Percentiles rank a stretch among this genome's conserved stretches.
phyloP scores from a whole-genome alignment of 768 basidiomycete genomes.

The Sarcomyxa edulis region DNA sequence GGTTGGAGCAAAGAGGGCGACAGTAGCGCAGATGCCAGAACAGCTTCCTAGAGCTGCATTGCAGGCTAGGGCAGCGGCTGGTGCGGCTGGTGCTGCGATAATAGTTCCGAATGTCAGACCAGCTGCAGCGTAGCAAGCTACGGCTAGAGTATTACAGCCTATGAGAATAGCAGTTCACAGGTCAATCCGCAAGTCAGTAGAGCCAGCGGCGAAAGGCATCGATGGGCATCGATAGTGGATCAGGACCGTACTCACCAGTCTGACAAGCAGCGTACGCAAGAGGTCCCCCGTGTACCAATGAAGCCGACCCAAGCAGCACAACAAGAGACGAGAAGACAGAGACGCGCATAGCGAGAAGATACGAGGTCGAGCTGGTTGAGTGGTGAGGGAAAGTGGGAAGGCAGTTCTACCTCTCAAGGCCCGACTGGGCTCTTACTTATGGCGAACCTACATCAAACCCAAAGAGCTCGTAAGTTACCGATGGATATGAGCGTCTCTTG shows the following conservation, averaged over 20 bases:
- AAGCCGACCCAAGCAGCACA: too few species aligned
- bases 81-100: conserved; percentile 28
- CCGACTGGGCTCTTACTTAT: too few species aligned
- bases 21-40: conserved; percentile 31
- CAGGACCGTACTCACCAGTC: conserved; percentile 24
- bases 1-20: conserved; percentile 29
- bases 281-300: too few species aligned
- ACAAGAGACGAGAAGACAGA: too few species aligned
- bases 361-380: too few species aligned
- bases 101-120: conserved; percentile 38
- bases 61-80: conserved; percentile 33
- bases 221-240: too few species aligned
- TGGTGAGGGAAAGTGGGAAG: too few species aligned
- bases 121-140: conserved; percentile 38
- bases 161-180: background rate
- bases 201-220: background rate
- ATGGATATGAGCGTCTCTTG: too few species aligned
- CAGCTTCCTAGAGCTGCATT: conserved; percentile 39
- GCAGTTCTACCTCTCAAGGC: too few species aligned
- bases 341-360: too few species aligned
- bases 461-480: too few species aligned
- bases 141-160: conserved; percentile 28
- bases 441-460: too few species aligned
- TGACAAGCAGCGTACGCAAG: conserved; percentile 38
- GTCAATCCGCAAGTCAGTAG: background rate